Percentiles rank a stretch among this genome's conserved stretches.
These are phyloP conservation scores for Meyerozyma athensensis DNA, from an alignment of 1,139 yeast genomes.

Conservation along the genomic window DNA sequence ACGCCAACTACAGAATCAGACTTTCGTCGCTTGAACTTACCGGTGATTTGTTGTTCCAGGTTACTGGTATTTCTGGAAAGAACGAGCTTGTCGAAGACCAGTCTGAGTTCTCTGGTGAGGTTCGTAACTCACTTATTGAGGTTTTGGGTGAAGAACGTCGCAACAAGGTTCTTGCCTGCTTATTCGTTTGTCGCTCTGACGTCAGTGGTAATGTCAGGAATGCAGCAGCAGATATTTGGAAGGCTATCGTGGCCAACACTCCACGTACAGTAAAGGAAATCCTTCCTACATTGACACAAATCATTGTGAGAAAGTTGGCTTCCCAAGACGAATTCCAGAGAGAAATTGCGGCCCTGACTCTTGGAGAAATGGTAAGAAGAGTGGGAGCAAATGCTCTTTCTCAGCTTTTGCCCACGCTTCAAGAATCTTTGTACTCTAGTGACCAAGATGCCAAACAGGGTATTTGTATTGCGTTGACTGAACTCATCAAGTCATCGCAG, in stretches of 20 bases:
- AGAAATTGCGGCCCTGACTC: constrained; percentile 85
- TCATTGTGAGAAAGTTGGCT: constrained; percentile 80
- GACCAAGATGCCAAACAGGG: constrained; percentile 91
- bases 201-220: constrained; percentile 81
- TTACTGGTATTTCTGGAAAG: constrained; percentile 80
- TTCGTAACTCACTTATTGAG: constrained; percentile 59
- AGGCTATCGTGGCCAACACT: constrained; percentile 90
- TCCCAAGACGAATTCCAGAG: constrained; percentile 75
- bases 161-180: constrained; percentile 74
- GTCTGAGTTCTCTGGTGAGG: constrained; percentile 51
- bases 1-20: constrained; percentile 80
- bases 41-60: constrained; percentile 94
- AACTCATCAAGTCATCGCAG: constrained; percentile 73
- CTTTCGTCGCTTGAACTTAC: constrained; percentile 91
- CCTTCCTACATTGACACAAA: constrained; percentile 73
- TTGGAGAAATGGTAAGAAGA: constrained; percentile 93
- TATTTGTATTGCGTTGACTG: constrained; percentile 89
- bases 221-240: constrained; percentile 96
- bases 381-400: constrained; percentile 88
- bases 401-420: constrained; percentile 80
- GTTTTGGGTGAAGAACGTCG: constrained; percentile 86
- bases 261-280: constrained; percentile 95
- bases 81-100: constrained; percentile 65
- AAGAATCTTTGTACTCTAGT: constrained; percentile 54
- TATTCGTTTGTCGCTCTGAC: constrained; percentile 93